Base-by-base conservation (phyloP, 1,139 yeast genomes). In the Candida sp. region DNA sequence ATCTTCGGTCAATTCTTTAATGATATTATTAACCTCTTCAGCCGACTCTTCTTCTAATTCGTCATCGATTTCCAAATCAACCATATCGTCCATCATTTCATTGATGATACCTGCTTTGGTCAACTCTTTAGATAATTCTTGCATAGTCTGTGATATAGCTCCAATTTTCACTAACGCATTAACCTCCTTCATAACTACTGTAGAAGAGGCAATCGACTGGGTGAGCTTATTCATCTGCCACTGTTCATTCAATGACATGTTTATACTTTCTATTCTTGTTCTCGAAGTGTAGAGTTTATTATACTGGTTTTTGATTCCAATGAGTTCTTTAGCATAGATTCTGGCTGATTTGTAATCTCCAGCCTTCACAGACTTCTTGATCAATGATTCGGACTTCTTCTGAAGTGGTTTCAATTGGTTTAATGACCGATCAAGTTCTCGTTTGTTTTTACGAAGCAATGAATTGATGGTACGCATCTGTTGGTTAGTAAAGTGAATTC, bases 11-110 rank as follows among this genome's bases (percentile, higher is more conserved):
- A 53, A 75, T 61, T 53, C 71, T 56, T 52, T 76, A 64, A 57
- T 71, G 35, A 76, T 75, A 61, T 75, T 76, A 45, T 75, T 69
- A 39, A 79, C 71, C 58, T 88, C 95, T 35, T 82, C 88, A 51
- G 84, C 89, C 2, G 85, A 84, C 48, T 81, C 85, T 41, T 78
- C 81, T 43, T 84, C 84, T 48, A 81, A 76, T 45, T 84, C 88
- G 35, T 75, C 85, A 43, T 83, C 73, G 32, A 46, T 47, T 37
- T 66, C 89, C 43, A 77, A 67, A 49, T 91, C 98, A 46, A 93
- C 72, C 56, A 89, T 82, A 58, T 95, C 99, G 45, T 87, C 90
- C 63, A 91, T 83, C 98, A 95, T 93, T 60, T 95, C 99, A 54
- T 87, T 90, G 48, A 95, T 90, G 40, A 95, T 79, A 0, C 99